Evolutionary conservation across 2,329 filamentous ascomycete species (phyloP), one percentile per base, ranked within the genome.

Genomic region (Pseudogymnoascus sp.): DNA sequence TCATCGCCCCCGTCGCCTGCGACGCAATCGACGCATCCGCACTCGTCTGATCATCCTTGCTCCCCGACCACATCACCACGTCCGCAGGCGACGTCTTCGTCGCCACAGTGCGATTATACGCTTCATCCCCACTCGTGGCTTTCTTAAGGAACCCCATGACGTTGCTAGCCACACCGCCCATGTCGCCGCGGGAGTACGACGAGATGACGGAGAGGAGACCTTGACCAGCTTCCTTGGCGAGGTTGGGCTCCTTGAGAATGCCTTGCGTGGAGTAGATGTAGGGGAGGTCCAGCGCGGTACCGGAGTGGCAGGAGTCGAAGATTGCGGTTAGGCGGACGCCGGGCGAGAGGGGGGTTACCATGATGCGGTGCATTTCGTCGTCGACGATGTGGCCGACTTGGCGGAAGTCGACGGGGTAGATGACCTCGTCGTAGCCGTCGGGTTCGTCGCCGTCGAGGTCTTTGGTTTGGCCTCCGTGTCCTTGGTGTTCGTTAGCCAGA

Each of bases 11-110:
- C 0, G 95, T 99, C 36, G 95, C 93, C 77, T 97, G 84, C 64
- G 91, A 86, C 47, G 83, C 85, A 69, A 97, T 97, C 29, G 86
- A 90, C 11, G 95, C 93, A 75, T 99, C 95, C 77, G 91, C 90
- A 65, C 92, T 96, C 69, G 95, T 99, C 77, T 97, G 95, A 66
- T 88, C 86, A 73, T 99, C 95, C 77, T 96, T 97, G 79, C 91
- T 96, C 64, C 95, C 95, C 66, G 91, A 96, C 89, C 93, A 96
- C 90, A 97, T 96, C 74, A 99, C 86, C 34, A 99, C 95, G 76
- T 99, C 95, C 42, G 95, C 95, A 1, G 93, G 88, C 63, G 89
- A 95, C 14, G 95, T 97, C 79, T 96, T 96, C 45, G 93, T 97
- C 68, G 89, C 84, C 73, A 91, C 82, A 67, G 93, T 90, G 74